phyloP scores from a whole-genome alignment of 768 basidiomycete genomes.

The Hirschioporus abietinus region DNA sequence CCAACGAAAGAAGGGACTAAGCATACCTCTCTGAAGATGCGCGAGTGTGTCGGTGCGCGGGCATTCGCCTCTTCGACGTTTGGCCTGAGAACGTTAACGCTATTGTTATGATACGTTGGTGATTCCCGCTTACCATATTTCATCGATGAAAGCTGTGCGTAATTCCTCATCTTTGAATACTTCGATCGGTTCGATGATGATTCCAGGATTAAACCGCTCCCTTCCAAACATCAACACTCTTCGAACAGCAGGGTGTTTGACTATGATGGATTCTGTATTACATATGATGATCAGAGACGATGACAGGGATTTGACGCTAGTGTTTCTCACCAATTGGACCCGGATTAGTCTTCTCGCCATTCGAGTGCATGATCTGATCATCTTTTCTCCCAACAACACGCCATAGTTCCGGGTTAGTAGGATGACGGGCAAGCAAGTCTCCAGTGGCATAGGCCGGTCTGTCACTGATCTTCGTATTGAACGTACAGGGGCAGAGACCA shows the following conservation, averaged over 20 bases:
- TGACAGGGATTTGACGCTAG: not conserved
- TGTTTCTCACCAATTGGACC: conserved; percentile 7
- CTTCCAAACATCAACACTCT: conserved; percentile 17
- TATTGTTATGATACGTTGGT: not conserved
- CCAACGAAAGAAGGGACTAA: not conserved
- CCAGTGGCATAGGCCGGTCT: conserved; percentile 30
- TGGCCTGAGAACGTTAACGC: not conserved
- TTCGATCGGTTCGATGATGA: conserved; percentile 16
- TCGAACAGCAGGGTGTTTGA: conserved; percentile 9
- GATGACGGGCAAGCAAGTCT: conserved; percentile 37
- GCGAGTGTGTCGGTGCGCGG: conserved; percentile 10
- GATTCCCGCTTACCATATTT: not conserved
- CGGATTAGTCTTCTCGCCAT: conserved; percentile 30
- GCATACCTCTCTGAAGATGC: conserved; percentile 11
- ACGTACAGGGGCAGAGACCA: not conserved
- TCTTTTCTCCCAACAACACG: conserved; percentile 37
- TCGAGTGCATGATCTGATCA: conserved; percentile 40
- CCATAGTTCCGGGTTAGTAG: conserved; percentile 30
- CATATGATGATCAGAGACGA: not conserved
- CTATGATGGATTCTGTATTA: conserved; percentile 15
- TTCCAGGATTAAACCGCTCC: conserved; percentile 14
- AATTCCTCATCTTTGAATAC: conserved; percentile 16
- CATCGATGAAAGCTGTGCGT: not conserved
- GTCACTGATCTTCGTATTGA: conserved; percentile 29
- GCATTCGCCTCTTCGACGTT: conserved; percentile 10